Percentiles rank a stretch among this genome's conserved stretches.
These are phyloP conservation scores for Platanus orientalis DNA, from an alignment of 164 flowering plant species.

Conservation along the genomic window DNA sequence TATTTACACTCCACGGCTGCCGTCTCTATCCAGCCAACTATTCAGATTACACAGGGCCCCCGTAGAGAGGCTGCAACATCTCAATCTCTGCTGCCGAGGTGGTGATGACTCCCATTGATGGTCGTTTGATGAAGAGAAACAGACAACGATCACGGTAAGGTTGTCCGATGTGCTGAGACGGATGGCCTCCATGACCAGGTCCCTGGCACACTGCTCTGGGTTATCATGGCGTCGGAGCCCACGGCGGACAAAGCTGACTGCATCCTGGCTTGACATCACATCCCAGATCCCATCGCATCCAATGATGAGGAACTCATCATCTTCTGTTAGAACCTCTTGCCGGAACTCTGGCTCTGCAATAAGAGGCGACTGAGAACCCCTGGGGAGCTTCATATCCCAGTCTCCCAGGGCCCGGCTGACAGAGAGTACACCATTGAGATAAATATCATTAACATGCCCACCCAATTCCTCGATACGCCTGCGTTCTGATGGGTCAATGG, in stretches of 20 bases:
- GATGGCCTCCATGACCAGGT: slow-evolving; percentile 66
- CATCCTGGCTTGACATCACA: slow-evolving; percentile 80
- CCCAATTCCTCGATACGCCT: slow-evolving; percentile 59
- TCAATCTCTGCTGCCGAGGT: no score
- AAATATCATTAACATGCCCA: slow-evolving; percentile 69
- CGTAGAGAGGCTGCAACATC: no score
- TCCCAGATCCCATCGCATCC: slow-evolving; percentile 97
- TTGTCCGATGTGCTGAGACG: slow-evolving; percentile 60
- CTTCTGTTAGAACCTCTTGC: slow-evolving; percentile 54
- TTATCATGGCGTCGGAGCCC: slow-evolving; percentile 65
- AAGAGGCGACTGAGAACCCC: slow-evolving; percentile 67
- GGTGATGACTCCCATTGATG: no score
- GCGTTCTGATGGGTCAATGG: slow-evolving; percentile 46
- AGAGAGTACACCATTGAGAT: slow-evolving; percentile 73
- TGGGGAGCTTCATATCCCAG: slow-evolving; percentile 79
- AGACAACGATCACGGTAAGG: slow-evolving; percentile 72
- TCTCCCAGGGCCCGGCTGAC: slow-evolving; percentile 84
- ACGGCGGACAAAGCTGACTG: slow-evolving; percentile 63
- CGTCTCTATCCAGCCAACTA: no score
- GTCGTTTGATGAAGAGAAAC: slow-evolving; percentile 30
- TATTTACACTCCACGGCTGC: no score
- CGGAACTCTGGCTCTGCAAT: slow-evolving; percentile 77
- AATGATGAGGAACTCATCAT: slow-evolving; percentile 83
- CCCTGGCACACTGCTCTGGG: slow-evolving; percentile 75
- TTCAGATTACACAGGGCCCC: no score